phyloP scores from a whole-genome alignment of 371 early-diverging fungal species.

The Blakeslea trispora region DNA sequence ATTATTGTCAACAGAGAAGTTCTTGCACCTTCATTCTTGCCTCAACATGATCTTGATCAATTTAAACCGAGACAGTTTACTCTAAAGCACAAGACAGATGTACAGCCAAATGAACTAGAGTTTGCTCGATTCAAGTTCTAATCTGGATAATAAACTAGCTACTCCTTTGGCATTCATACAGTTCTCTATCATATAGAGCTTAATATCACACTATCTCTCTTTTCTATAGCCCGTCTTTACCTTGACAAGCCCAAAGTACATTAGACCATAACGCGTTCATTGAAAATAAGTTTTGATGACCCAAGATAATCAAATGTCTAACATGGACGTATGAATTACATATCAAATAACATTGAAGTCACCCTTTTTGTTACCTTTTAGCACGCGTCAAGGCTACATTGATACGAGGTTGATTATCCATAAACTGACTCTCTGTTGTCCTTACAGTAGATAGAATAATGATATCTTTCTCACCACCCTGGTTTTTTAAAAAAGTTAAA shows the following conservation, averaged over 20 bases:
- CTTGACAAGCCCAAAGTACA: slow-evolving; percentile 42
- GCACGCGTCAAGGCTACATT: slow-evolving; percentile 67
- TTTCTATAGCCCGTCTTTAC: slow-evolving; percentile 20
- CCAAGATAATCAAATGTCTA: slow-evolving; percentile 69
- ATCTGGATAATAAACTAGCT: slow-evolving; percentile 12
- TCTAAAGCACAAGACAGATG: slow-evolving; percentile 4
- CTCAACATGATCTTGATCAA: slow-evolving; percentile 3
- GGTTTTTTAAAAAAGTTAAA: not conserved
- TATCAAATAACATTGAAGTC: too few species aligned
- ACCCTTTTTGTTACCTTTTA: slow-evolving; percentile 30
- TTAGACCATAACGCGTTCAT: slow-evolving; percentile 42
- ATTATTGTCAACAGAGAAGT: too few species aligned
- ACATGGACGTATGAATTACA: too few species aligned
- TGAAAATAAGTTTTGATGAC: slow-evolving; percentile 37
- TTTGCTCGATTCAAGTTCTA: slow-evolving; percentile 7
- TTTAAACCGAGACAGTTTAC: slow-evolving; percentile 1
- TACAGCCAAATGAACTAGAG: slow-evolving; percentile 6
- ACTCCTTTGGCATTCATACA: slow-evolving; percentile 14
- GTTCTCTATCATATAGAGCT: slow-evolving; percentile 21
- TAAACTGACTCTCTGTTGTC: slow-evolving; percentile 57
- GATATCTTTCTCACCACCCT: slow-evolving; percentile 85
- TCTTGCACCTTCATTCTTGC: slow-evolving; percentile 12
- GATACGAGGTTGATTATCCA: slow-evolving; percentile 57
- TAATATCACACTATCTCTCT: not conserved
- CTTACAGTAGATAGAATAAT: slow-evolving; percentile 79